These are phyloP conservation scores for Apiospora rasikravindrae DNA, from an alignment of 2,329 filamentous ascomycete species.

Conservation along the genomic window DNA sequence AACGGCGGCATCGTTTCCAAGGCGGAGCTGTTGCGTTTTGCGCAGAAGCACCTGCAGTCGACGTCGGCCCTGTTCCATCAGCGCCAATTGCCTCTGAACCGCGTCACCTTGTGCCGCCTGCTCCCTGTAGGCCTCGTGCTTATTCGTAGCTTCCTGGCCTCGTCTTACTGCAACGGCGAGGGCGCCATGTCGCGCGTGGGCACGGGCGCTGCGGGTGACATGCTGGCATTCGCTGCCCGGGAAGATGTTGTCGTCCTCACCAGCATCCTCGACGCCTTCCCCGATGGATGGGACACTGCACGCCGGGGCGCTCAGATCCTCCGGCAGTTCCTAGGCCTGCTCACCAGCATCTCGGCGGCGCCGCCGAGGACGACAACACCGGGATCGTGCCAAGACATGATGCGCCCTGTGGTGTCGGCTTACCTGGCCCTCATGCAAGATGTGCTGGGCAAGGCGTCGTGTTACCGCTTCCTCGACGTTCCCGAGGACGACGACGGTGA, in stretches of 20 bases:
- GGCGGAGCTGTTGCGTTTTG: constrained; percentile 44
- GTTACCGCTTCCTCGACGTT: constrained; percentile 30
- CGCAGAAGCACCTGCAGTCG: constrained; percentile 49
- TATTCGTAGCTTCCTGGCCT: constrained; percentile 37
- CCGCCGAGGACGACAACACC: neutral
- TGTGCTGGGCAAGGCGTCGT: constrained; percentile 42
- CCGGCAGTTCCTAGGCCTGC: constrained; percentile 36
- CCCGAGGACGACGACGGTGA: neutral
- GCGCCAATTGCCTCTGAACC: constrained; percentile 49
- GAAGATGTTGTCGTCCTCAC: constrained; percentile 44
- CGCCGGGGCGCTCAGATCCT: constrained; percentile 43
- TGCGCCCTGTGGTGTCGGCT: constrained; percentile 28
- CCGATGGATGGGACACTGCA: constrained; percentile 41
- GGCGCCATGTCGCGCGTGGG: neutral
- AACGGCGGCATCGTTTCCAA: constrained; percentile 37
- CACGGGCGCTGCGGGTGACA: constrained; percentile 20
- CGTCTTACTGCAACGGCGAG: neutral
- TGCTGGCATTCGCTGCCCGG: constrained; percentile 35
- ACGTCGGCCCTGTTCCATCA: constrained; percentile 48
- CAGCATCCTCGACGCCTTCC: constrained; percentile 45
- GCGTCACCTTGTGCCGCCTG: constrained; percentile 46
- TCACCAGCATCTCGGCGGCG: constrained; percentile 28
- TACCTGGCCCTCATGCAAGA: constrained; percentile 39
- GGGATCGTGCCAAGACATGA: constrained; percentile 27
- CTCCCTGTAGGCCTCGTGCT: constrained; percentile 45